Conservation (phyloP, 768 basidiomycete genomes). For the Candolleomyces efflorescens region DNA sequence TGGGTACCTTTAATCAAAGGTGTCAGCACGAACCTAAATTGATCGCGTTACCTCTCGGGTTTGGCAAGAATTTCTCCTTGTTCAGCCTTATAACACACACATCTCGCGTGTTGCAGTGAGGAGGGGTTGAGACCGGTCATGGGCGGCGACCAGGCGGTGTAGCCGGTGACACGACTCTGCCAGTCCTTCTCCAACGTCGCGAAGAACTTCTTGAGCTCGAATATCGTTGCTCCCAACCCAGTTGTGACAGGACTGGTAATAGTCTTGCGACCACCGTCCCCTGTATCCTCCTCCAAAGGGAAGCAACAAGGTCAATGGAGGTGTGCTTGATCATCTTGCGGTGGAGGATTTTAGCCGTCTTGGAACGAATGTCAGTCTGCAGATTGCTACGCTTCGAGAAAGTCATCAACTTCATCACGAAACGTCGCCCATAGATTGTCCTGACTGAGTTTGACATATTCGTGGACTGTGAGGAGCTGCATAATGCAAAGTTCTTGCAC, state of each 20-base stretch:
- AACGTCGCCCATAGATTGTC: slow-evolving; percentile 25
- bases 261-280: slow-evolving; percentile 17
- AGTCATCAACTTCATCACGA: slow-evolving; percentile 28
- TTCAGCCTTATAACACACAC: slow-evolving; percentile 32
- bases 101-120: slow-evolving; percentile 21
- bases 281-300: slow-evolving; percentile 19
- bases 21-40: slow-evolving; percentile 29
- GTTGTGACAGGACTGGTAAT: slow-evolving; percentile 27
- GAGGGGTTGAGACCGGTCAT: not conserved
- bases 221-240: slow-evolving; percentile 28
- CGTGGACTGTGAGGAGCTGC: slow-evolving; percentile 22
- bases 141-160: not conserved
- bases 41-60: slow-evolving; percentile 27
- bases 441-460: slow-evolving; percentile 23
- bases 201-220: not conserved
- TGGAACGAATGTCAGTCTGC: slow-evolving; percentile 26
- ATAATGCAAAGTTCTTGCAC: slow-evolving; percentile 21
- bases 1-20: slow-evolving; percentile 16
- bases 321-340: slow-evolving; percentile 15
- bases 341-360: slow-evolving; percentile 24
- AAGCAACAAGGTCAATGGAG: slow-evolving; percentile 28
- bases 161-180: not conserved
- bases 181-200: not conserved
- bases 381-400: slow-evolving; percentile 25
- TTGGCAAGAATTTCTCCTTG: slow-evolving; percentile 17